Base-by-base conservation (phyloP, 2,329 filamentous ascomycete genomes). In the Hymenoscyphus albidus region DNA sequence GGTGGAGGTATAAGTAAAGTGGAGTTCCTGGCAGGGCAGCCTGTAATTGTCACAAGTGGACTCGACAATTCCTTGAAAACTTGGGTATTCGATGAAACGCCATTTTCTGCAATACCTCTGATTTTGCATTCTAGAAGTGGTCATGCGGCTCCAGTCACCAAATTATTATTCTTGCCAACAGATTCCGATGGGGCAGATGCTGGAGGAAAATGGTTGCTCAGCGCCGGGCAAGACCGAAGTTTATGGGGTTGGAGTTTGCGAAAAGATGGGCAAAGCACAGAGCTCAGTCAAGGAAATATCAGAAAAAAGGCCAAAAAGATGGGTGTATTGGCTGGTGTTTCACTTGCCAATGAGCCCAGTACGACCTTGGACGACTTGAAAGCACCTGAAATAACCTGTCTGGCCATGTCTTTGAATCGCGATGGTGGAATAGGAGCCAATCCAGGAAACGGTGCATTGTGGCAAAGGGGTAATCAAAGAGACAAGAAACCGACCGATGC, bases 171-270 rank as follows among this genome's bases (percentile, higher is more conserved):
- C 77, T 78, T 98, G 32, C 94, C 94, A 0, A 87, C 92, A 0
- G 89, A 93, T 70, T 94, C 95, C 51, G 94, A 98, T 72, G 94
- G 93, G 16, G 87, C 92, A 6, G 94, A 97, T 70, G 88, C 88
- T 55, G 88, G 88, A 57, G 95, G 94, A 64, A 98, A 98, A 78
- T 98, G 94, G 94, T 81, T 98, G 6, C 81, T 99, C 63, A 97
- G 93, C 73, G 92, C 91, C 70, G 93, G 93, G 65, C 85, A 88
- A 72, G 96, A 99, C 74, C 86, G 93, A 69, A 97, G 93, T 77
- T 81, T 99, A 2, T 98, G 95, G 94, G 94, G 91, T 1, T 97
- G 96, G 87, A 98, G 93, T 82, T 80, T 99, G 76, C 90, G 95
- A 55, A 90, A 92, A 61, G 95, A 99, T 75, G 93, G 93, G 1